A percentile compares a stretch with the other conserved stretches of the same genome.
These are phyloP conservation scores for Candida oleophila DNA, from an alignment of 805 yeast species.

Conservation along the genomic window DNA sequence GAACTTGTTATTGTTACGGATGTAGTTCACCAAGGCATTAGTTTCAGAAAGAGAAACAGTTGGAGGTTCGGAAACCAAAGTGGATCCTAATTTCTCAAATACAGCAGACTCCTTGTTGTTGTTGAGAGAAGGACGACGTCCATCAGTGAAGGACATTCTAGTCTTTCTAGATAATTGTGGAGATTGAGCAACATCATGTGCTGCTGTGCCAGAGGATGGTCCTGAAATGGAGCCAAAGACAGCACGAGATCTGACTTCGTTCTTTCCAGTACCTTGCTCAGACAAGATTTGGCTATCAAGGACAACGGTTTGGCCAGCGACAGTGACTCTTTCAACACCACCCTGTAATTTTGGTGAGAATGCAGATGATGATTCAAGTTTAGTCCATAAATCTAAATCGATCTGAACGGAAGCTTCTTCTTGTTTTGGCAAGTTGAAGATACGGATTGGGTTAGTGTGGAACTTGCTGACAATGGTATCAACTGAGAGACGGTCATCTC, in stretches of 20 bases:
- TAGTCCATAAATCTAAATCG: slow-evolving; percentile 57
- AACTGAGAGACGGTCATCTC: slow-evolving; percentile 66
- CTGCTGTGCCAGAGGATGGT: slow-evolving; percentile 9
- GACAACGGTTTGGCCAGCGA: slow-evolving; percentile 76
- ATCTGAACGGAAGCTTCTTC: slow-evolving; percentile 71
- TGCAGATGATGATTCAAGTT: slow-evolving; percentile 44
- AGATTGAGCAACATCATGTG: slow-evolving; percentile 37
- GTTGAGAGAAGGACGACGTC: slow-evolving; percentile 34
- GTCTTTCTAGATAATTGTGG: slow-evolving; percentile 37
- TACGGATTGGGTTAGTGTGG: slow-evolving; percentile 77
- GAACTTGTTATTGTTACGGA: slow-evolving; percentile 86
- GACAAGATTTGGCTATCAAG: slow-evolving; percentile 77
- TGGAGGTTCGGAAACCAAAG: slow-evolving; percentile 70
- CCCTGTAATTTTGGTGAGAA: slow-evolving; percentile 58
- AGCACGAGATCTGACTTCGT: slow-evolving; percentile 43
- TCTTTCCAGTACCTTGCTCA: slow-evolving; percentile 58
- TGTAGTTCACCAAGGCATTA: slow-evolving; percentile 72
- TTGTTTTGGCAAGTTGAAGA: slow-evolving; percentile 81
- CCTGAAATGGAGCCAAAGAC: slow-evolving; percentile 30
- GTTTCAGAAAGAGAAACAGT: slow-evolving; percentile 74
- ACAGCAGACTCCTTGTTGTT: slow-evolving; percentile 34
- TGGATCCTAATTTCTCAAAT: slow-evolving; percentile 56
- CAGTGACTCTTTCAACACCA: slow-evolving; percentile 83
- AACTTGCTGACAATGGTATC: slow-evolving; percentile 71
- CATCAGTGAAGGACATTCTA: slow-evolving; percentile 34